Percentiles rank a stretch among this genome's conserved stretches.
Evolutionary conservation across 768 basidiomycete species (phyloP).

Genomic region (Russula abietina): DNA sequence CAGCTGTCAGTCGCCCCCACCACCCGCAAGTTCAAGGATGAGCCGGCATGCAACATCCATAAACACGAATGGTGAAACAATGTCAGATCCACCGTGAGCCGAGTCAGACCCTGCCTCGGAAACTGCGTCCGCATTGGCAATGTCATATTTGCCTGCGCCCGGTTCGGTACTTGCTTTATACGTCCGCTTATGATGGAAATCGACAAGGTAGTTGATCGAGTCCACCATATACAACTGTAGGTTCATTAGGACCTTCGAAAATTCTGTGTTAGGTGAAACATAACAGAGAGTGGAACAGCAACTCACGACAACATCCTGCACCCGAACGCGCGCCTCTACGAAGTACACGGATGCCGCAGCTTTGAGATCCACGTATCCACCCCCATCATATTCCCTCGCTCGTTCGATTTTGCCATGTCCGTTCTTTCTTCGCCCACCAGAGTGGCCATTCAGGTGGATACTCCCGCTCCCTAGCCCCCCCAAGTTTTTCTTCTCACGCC

Average conservation of each 20-base stretch:
- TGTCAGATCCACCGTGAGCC: slow-evolving; percentile 51
- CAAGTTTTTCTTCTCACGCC: slow-evolving; percentile 84
- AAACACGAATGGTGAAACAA: slow-evolving; percentile 87
- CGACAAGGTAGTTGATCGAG: slow-evolving; percentile 91
- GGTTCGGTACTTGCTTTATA: slow-evolving; percentile 69
- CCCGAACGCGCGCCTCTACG: slow-evolving; percentile 86
- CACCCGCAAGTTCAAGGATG: slow-evolving; percentile 89
- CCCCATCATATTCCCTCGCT: slow-evolving; percentile 54
- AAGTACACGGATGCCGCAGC: slow-evolving; percentile 79
- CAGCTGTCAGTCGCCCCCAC: slow-evolving; percentile 29
- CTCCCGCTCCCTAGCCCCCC: slow-evolving; percentile 60
- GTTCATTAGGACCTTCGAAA: slow-evolving; percentile 83
- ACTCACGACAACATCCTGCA: slow-evolving; percentile 87
- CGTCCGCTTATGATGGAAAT: slow-evolving; percentile 96
- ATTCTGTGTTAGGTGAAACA: slow-evolving; percentile 4
- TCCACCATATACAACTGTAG: slow-evolving; percentile 96
- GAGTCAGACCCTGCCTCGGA: slow-evolving; percentile 53
- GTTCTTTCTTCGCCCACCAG: slow-evolving; percentile 30
- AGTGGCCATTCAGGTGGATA: slow-evolving; percentile 12
- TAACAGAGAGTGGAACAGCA: neutral
- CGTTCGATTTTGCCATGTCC: slow-evolving; percentile 51
- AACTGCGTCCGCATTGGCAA: slow-evolving; percentile 45
- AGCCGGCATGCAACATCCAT: slow-evolving; percentile 93
- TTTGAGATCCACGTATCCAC: slow-evolving; percentile 51
- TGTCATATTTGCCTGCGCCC: slow-evolving; percentile 67